Evolutionary conservation across 345 rosid genomes (phyloP), one percentile per base, ranked within the genome.

Genomic region (Stellera chamaejasme): DNA sequence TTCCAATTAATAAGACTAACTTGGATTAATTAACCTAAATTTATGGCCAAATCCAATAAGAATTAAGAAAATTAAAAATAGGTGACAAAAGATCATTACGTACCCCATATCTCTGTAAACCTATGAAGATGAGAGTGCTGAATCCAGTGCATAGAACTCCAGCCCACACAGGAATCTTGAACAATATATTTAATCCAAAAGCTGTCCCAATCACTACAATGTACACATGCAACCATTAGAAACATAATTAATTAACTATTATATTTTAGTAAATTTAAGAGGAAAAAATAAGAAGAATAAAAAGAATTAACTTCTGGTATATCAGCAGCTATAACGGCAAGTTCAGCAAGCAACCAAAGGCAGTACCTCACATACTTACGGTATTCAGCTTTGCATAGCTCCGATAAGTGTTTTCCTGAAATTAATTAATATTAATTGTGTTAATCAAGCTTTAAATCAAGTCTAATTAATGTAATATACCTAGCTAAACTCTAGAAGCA

Each of bases 321-420:
- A 48, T 86, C 95, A 15, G 95, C 90, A 46, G 87, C 87, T 27
- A 83, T 86, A 47, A 83, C 90, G 4, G 88, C 75, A 3, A 72
- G 1, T 55, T 83, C 95, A 8, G 95, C 90, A 0, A 77, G 82
- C 55, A 81, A 47, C 87, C 95, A 86, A 3, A 86, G 70, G 47
- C 85, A 79, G n/a, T 67, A 71, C 49, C 75, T 83, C 8, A 83
- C 75, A 50, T 7, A 19, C 46, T 4, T 58, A 23, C 87, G 87
- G 66, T 86, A 86, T 72, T 86, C 95, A 23, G 69, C 81, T 64
- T 69, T 86, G 66, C 94, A 86, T 19, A 78, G 27, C 57, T 86
- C 90, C 4, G 95, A 55, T 16, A 86, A 58, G 62, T 86, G 95
- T 43, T 75, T 80, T 8, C 94, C 95, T 83, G 59, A 49, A 15